Percentiles rank a stretch among this genome's conserved stretches.
phyloP scores from a whole-genome alignment of 106 monocot species.

The Acanthochlamys bracteata region DNA sequence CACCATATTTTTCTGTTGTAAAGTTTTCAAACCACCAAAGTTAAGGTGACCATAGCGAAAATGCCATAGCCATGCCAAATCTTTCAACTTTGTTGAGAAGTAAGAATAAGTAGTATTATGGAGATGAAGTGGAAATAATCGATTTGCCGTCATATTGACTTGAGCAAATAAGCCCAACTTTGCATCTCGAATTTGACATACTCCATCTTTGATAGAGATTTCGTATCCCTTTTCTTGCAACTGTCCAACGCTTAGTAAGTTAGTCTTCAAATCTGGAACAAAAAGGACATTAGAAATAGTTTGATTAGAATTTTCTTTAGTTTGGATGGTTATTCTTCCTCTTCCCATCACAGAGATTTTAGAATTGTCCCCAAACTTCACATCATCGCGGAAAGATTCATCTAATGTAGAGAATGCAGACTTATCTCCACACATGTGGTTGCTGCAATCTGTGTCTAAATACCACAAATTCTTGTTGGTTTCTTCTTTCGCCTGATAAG shows the following conservation, averaged over 20 bases:
- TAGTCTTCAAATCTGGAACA: conserved; percentile 7
- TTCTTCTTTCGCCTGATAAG: conserved; percentile 3
- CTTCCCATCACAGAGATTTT: conserved; percentile 13
- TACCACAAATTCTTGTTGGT: conserved; percentile 7
- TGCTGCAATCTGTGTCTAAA: conserved; percentile 16
- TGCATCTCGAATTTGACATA: neutral
- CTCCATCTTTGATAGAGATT: conserved; percentile 10
- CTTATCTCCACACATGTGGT: conserved; percentile 19
- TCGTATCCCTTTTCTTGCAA: conserved; percentile 11
- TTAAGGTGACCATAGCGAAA: conserved; percentile 7
- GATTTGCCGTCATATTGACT: conserved; percentile 7
- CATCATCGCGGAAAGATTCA: conserved; percentile 11
- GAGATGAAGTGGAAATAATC: neutral
- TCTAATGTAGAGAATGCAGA: conserved; percentile 16
- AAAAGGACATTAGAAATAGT: conserved; percentile 10
- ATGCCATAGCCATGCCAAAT: conserved; percentile 10
- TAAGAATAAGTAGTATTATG: neutral
- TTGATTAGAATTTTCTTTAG: neutral
- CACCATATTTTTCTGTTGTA: conserved; percentile 15
- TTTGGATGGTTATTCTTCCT: neutral
- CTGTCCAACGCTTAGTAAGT: conserved; percentile 8
- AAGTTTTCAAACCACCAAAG: conserved; percentile 15
- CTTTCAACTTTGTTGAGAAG: neutral
- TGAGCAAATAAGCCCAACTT: conserved; percentile 2
- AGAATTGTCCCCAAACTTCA: conserved; percentile 25